Percentiles rank a stretch among this genome's conserved stretches.
phyloP scores from a whole-genome alignment of 768 basidiomycete species.

The Cystofilobasidium bisporidii region DNA sequence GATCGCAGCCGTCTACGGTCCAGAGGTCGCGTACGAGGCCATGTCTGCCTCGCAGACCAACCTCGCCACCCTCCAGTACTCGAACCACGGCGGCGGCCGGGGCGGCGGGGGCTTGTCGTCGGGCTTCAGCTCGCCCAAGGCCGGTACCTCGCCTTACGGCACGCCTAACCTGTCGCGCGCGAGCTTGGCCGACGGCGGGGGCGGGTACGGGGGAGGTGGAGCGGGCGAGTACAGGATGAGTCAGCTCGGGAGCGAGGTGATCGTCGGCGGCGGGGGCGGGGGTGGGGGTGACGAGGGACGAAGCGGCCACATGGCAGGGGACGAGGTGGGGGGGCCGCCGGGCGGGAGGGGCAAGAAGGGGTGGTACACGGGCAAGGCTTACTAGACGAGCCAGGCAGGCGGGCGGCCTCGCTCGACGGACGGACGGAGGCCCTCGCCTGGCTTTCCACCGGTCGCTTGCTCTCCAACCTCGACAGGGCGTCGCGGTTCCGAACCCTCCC shows the following conservation, averaged over 20 bases:
- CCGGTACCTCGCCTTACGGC: background rate
- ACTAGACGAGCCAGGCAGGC: no score
- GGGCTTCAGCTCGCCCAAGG: slow-evolving; percentile 17
- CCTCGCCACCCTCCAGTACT: slow-evolving; percentile 39
- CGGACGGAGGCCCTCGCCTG: no score
- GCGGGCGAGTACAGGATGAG: background rate
- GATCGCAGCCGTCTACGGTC: slow-evolving; percentile 64
- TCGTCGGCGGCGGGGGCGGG: background rate
- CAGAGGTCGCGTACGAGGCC: slow-evolving; percentile 53
- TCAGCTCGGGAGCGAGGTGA: background rate
- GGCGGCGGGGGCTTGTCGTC: background rate
- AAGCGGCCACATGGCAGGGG: background rate
- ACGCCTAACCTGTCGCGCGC: background rate
- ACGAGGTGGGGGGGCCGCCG: no score
- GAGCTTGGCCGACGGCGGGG: background rate
- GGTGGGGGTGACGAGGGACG: background rate
- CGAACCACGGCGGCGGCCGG: slow-evolving; percentile 3
- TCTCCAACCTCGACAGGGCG: no score
- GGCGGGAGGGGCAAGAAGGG: background rate
- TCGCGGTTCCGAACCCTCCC: no score
- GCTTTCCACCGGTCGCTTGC: no score
- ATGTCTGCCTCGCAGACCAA: slow-evolving; percentile 53
- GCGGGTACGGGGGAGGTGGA: background rate
- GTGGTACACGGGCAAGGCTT: background rate
- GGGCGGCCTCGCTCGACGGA: no score